Evolutionary conservation across 805 yeast species (phyloP).

Genomic region (Saturnispora saitoi): DNA sequence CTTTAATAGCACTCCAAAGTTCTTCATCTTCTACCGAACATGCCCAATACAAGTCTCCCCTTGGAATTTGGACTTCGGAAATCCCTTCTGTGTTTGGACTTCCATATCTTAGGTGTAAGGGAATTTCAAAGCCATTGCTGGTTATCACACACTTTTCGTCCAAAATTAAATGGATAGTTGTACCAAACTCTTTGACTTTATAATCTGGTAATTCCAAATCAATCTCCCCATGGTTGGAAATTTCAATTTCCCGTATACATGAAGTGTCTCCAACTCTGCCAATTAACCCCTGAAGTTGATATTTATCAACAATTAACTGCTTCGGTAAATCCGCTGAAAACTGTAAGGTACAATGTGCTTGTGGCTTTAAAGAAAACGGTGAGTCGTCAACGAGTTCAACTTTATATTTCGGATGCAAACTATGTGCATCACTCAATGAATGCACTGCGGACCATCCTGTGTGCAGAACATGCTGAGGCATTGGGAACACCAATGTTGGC

Average conservation of each 20-base stretch:
- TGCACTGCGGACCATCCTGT: constrained; percentile 15
- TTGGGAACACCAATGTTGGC: constrained; percentile 21
- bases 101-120: constrained; percentile 27
- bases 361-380: background rate
- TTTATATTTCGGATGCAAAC: constrained; percentile 24
- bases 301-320: constrained; percentile 22
- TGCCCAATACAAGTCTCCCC: constrained; percentile 23
- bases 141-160: constrained; percentile 12
- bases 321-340: constrained; percentile 18
- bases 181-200: constrained; percentile 21
- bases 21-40: constrained; percentile 15
- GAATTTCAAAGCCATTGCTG: constrained; percentile 20
- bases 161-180: constrained; percentile 15
- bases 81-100: constrained; percentile 15
- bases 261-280: background rate
- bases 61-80: constrained; percentile 12
- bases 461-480: constrained; percentile 17
- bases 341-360: constrained; percentile 1
- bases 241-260: constrained; percentile 9
- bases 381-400: constrained; percentile 9
- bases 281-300: constrained; percentile 16
- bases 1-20: constrained; percentile 8
- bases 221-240: constrained; percentile 16
- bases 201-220: constrained; percentile 28
- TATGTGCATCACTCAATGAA: constrained; percentile 14